These are phyloP conservation scores for Xerocomellus dryophilus DNA, from an alignment of 768 basidiomycete genomes.

Conservation along the genomic window DNA sequence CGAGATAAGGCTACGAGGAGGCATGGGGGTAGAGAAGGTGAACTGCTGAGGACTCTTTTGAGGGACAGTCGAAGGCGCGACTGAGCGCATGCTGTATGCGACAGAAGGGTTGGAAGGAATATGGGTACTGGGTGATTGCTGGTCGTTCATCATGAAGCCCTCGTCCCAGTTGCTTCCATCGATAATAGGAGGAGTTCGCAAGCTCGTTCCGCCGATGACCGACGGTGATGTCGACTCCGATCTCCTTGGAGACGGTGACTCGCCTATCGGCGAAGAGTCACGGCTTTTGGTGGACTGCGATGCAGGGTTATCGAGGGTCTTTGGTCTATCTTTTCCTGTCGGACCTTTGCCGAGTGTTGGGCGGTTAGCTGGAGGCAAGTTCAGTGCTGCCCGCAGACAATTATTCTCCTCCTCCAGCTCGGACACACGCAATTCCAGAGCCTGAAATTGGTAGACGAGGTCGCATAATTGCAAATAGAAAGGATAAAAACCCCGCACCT, in stretches of 20 bases:
- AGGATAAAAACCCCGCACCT: slow-evolving; percentile 47
- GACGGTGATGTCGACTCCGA: slow-evolving; percentile 37
- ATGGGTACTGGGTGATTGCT: slow-evolving; percentile 34
- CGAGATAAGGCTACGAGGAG: slow-evolving; percentile 43
- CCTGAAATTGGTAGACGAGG: slow-evolving; percentile 45
- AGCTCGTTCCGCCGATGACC: slow-evolving; percentile 26
- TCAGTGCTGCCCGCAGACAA: slow-evolving; percentile 66
- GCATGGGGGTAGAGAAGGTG: slow-evolving; percentile 38
- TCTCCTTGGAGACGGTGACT: slow-evolving; percentile 44
- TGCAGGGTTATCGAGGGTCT: slow-evolving; percentile 37
- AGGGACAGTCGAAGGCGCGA: slow-evolving; percentile 44
- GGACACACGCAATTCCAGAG: slow-evolving; percentile 74
- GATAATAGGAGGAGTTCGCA: slow-evolving; percentile 45
- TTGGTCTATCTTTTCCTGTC: slow-evolving; percentile 83
- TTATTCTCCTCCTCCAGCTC: slow-evolving; percentile 85
- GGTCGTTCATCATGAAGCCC: slow-evolving; percentile 50
- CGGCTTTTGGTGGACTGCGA: slow-evolving; percentile 38
- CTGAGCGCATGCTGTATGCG: slow-evolving; percentile 42
- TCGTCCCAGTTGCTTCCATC: slow-evolving; percentile 57
- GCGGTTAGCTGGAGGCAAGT: slow-evolving; percentile 70
- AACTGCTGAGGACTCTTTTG: slow-evolving; percentile 49
- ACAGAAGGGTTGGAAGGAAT: slow-evolving; percentile 41
- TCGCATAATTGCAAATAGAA: slow-evolving; percentile 40
- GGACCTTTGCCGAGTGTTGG: slow-evolving; percentile 78
- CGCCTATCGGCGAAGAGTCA: slow-evolving; percentile 63